Evolutionary conservation across 306 rosid species (phyloP).

Genomic region (Trifolium dubium): DNA sequence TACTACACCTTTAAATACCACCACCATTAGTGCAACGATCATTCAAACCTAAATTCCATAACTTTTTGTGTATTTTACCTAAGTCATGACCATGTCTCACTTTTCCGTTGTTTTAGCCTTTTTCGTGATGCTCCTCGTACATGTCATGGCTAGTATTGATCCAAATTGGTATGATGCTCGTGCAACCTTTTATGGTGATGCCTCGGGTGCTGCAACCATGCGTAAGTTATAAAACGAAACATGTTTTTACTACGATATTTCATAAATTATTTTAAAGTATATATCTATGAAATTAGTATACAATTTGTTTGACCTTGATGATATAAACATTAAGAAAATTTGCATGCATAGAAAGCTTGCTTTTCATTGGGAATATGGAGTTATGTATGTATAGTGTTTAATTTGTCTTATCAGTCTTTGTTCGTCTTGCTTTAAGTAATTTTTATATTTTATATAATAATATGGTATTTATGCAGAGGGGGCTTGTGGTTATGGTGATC

Average conservation of each 20-base stretch:
- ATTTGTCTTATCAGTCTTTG: too few species aligned
- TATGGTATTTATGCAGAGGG: slow-evolving; percentile 53
- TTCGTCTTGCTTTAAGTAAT: too few species aligned
- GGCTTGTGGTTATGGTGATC: slow-evolving; percentile 78
- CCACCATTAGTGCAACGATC: neutral
- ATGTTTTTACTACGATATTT: too few species aligned
- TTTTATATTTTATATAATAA: too few species aligned
- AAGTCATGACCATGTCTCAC: slow-evolving; percentile 43
- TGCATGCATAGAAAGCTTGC: neutral
- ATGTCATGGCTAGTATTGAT: slow-evolving; percentile 20
- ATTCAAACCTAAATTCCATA: neutral
- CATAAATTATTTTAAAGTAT: too few species aligned
- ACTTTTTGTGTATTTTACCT: neutral
- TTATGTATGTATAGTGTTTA: too few species aligned
- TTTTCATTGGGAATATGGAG: too few species aligned
- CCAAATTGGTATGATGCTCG: slow-evolving; percentile 52
- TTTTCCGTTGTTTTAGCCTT: slow-evolving; percentile 11
- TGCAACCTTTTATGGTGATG: slow-evolving; percentile 86
- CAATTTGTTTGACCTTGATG: too few species aligned
- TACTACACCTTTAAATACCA: neutral
- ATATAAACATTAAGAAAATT: too few species aligned
- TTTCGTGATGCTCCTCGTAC: slow-evolving; percentile 33
- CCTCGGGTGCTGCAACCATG: slow-evolving; percentile 68
- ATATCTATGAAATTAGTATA: too few species aligned
- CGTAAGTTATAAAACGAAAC: slow-evolving; percentile 49